These are phyloP conservation scores for Candida berthetii DNA, from an alignment of 805 yeast genomes.

Conservation along the genomic window DNA sequence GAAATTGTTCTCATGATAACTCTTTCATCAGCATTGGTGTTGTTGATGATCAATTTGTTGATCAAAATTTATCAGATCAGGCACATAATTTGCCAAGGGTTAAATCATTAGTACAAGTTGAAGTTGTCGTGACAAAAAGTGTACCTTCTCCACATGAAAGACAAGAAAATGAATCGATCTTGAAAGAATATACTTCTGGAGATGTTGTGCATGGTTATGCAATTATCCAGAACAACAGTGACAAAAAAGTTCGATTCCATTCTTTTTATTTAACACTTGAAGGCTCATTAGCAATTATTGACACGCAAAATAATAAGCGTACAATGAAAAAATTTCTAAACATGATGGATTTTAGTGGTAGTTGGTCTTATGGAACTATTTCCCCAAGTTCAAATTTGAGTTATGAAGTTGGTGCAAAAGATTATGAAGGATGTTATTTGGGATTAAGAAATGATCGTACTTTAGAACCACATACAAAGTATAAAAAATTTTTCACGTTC, in stretches of 20 bases:
- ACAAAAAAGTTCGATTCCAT: slow-evolving; percentile 47
- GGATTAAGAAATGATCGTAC: slow-evolving; percentile 46
- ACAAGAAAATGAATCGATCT: slow-evolving; percentile 23
- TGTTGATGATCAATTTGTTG: slow-evolving; percentile 8
- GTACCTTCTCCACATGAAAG: slow-evolving; percentile 37
- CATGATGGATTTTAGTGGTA: slow-evolving; percentile 56
- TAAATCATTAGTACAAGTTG: slow-evolving; percentile 35
- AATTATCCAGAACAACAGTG: slow-evolving; percentile 39
- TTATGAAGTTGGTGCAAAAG: slow-evolving; percentile 36
- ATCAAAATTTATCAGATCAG: slow-evolving; percentile 46
- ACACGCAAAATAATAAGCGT: slow-evolving; percentile 24
- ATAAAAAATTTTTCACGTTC: slow-evolving; percentile 54
- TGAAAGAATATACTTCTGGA: slow-evolving; percentile 60
- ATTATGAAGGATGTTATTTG: slow-evolving; percentile 39
- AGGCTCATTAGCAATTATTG: slow-evolving; percentile 29
- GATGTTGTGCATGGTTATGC: slow-evolving; percentile 59
- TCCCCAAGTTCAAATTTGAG: slow-evolving; percentile 46
- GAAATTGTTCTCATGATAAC: too few relatives aligned
- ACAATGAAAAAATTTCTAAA: slow-evolving; percentile 43
- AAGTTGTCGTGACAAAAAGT: slow-evolving; percentile 43
- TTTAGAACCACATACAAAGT: slow-evolving; percentile 40
- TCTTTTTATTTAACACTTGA: slow-evolving; percentile 51
- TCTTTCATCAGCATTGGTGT: neutral
- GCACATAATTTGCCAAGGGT: slow-evolving; percentile 39
- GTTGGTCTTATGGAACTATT: slow-evolving; percentile 43